Percentiles rank a stretch among this genome's conserved stretches.
Evolutionary conservation across 2,329 filamentous ascomycete species (phyloP).

Genomic region (Paramyrothecium roridum): DNA sequence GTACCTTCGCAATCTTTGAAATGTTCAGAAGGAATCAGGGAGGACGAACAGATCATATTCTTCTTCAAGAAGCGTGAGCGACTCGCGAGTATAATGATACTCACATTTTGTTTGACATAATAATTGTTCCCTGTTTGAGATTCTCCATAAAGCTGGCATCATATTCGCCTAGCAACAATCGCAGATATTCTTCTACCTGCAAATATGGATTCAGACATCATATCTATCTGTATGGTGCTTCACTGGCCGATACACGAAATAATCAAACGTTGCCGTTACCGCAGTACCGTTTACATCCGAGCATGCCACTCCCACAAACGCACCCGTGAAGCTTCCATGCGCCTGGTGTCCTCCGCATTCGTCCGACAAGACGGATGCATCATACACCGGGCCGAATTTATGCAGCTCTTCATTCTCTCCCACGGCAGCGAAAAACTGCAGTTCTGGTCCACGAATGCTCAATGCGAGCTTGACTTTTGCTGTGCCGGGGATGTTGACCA

Average conservation of each 20-base stretch:
- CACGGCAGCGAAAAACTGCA: slow-evolving; percentile 56
- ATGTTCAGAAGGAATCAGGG: no score
- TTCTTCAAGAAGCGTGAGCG: no score
- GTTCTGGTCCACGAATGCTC: slow-evolving; percentile 41
- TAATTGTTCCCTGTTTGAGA: no score
- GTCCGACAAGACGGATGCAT: slow-evolving; percentile 58
- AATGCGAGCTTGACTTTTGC: slow-evolving; percentile 53
- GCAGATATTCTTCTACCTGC: no score
- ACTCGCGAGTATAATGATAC: no score
- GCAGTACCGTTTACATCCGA: slow-evolving; percentile 53
- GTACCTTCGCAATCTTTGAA: no score
- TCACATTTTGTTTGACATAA: no score
- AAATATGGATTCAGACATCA: no score
- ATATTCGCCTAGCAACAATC: no score
- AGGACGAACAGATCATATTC: no score
- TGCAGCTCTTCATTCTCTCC: slow-evolving; percentile 39
- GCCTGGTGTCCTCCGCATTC: slow-evolving; percentile 60
- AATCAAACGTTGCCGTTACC: slow-evolving; percentile 44
- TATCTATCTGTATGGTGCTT: slow-evolving; percentile 46
- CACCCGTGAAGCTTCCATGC: slow-evolving; percentile 63
- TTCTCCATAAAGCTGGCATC: no score
- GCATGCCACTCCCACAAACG: slow-evolving; percentile 55
- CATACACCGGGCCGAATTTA: slow-evolving; percentile 51
- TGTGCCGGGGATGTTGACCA: slow-evolving; percentile 47
- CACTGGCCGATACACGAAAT: slow-evolving; percentile 49